phyloP scores from a whole-genome alignment of 2,329 filamentous ascomycete genomes.

The Aspergillus jensenii region DNA sequence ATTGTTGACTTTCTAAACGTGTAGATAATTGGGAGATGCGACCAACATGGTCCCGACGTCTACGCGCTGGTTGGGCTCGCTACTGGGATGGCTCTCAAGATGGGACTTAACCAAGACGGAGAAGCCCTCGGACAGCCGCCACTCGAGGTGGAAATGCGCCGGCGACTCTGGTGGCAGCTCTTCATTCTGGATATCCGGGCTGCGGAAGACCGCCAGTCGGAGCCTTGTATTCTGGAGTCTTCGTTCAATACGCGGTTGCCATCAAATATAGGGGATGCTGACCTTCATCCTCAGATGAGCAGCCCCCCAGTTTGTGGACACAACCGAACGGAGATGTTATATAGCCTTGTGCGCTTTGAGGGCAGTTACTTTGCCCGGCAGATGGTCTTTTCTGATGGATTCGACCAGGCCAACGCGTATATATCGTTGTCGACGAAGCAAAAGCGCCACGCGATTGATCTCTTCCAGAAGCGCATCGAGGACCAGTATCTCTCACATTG shows the following conservation, averaged over 20 bases:
- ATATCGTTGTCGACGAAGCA: constrained; percentile 7
- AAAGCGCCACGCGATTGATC: constrained; percentile 21
- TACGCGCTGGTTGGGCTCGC: constrained; percentile 8
- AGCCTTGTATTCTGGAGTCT: constrained; percentile 14
- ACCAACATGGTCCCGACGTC: constrained; percentile 15
- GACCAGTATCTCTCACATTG: constrained; percentile 16
- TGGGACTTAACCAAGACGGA: constrained; percentile 15
- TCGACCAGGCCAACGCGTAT: constrained; percentile 20
- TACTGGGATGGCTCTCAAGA: constrained; percentile 15
- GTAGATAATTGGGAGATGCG: constrained; percentile 17
- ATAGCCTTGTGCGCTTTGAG: constrained; percentile 22
- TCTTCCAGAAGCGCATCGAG: constrained; percentile 14
- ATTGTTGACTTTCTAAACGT: background rate
- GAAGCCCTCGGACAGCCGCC: constrained; percentile 1
- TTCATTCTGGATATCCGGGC: constrained; percentile 19
- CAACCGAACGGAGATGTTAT: constrained; percentile 25
- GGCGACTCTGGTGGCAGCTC: constrained; percentile 28
- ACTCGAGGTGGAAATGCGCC: constrained; percentile 22
- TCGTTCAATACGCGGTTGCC: constrained; percentile 16
- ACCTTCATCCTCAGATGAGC: constrained; percentile 16
- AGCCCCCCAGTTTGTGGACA: background rate
- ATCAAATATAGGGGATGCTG: constrained; percentile 14
- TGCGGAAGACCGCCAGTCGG: constrained; percentile 14
- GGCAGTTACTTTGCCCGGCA: constrained; percentile 20
- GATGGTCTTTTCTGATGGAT: constrained; percentile 22